Evolutionary conservation across 2,329 filamentous ascomycete species (phyloP).

Genomic region (Pseudocercospora cruenta): DNA sequence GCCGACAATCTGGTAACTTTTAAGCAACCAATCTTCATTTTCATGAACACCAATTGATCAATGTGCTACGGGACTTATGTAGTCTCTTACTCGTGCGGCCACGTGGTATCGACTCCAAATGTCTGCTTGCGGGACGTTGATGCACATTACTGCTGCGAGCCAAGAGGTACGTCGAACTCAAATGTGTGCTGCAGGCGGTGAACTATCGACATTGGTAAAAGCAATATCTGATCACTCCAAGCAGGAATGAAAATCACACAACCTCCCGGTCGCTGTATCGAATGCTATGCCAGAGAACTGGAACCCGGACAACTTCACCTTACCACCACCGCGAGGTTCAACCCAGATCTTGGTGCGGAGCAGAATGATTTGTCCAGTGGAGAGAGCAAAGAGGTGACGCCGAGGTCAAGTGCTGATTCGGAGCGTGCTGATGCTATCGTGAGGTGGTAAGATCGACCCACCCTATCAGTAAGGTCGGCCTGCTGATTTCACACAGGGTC

Average conservation of each 20-base stretch:
- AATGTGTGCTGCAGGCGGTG: background rate
- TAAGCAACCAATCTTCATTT: background rate
- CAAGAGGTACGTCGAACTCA: conserved; percentile 16
- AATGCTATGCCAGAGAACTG: conserved; percentile 28
- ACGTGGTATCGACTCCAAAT: conserved; percentile 23
- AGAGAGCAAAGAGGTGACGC: conserved; percentile 11
- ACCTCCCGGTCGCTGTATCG: conserved; percentile 27
- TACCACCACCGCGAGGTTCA: conserved; percentile 27
- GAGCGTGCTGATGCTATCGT: conserved; percentile 19
- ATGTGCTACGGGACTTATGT: conserved; percentile 31
- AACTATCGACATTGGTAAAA: background rate
- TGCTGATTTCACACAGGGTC: conserved; percentile 14
- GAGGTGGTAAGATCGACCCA: conserved; percentile 14
- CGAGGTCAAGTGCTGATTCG: conserved; percentile 21
- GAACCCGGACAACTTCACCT: conserved; percentile 21
- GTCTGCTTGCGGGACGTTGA: conserved; percentile 28
- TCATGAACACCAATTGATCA: background rate
- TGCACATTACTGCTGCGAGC: conserved; percentile 30
- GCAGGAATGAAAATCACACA: conserved; percentile 28
- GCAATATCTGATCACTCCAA: background rate
- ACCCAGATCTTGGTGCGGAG: conserved; percentile 21
- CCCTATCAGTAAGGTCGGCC: background rate
- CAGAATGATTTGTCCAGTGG: conserved; percentile 12
- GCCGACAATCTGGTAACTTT: background rate
- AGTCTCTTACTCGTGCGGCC: conserved; percentile 29